These are phyloP conservation scores for Escovopsis weberi DNA, from an alignment of 2,329 filamentous ascomycete species.

Conservation along the genomic window DNA sequence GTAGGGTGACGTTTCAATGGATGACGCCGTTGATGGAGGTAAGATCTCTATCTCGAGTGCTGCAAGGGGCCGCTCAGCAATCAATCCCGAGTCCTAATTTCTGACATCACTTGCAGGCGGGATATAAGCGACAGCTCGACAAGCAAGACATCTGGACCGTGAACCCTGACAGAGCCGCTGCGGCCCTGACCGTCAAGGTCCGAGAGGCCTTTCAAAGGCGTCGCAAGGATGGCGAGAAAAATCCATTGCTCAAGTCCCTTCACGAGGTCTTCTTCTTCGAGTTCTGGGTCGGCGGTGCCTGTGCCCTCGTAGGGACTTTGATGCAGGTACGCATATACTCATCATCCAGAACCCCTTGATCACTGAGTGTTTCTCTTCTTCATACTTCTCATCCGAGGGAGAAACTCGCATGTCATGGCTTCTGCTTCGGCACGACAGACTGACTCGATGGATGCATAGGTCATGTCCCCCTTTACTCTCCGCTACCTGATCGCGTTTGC, in stretches of 20 bases:
- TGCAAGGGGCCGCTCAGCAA: background rate
- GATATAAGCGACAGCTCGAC: conserved; percentile 74
- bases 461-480: conserved; percentile 71
- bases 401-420: too few species aligned
- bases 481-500: conserved; percentile 81
- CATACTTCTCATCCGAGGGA: too few species aligned
- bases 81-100: background rate
- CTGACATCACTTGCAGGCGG: conserved; percentile 35
- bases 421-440: too few species aligned
- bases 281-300: conserved; percentile 72
- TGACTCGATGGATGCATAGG: conserved; percentile 14
- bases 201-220: conserved; percentile 54
- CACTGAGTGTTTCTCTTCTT: too few species aligned
- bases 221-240: conserved; percentile 51
- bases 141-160: conserved; percentile 78
- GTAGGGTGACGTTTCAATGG: conserved; percentile 73
- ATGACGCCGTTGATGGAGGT: conserved; percentile 76
- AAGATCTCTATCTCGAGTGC: conserved; percentile 17
- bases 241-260: conserved; percentile 65
- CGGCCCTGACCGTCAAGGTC: conserved; percentile 52
- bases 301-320: conserved; percentile 57
- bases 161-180: conserved; percentile 64
- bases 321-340: conserved; percentile 32
- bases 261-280: conserved; percentile 78
- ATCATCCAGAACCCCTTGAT: too few species aligned